A percentile compares a stretch with the other conserved stretches of the same genome.
Evolutionary conservation across 306 rosid genomes (phyloP).

Genomic region (Vigna hirtella): DNA sequence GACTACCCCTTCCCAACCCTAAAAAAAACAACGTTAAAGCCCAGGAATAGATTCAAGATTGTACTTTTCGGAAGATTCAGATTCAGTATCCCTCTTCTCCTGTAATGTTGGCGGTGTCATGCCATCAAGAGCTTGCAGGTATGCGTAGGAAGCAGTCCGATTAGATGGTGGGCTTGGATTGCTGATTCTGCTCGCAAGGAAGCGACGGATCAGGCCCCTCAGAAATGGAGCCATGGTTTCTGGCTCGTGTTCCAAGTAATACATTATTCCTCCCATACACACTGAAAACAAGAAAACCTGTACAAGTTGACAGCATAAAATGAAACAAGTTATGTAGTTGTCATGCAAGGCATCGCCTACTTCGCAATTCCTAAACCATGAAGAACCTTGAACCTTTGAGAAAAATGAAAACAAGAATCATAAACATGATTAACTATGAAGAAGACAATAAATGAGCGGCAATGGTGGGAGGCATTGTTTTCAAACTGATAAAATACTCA

Average conservation of each 20-base stretch:
- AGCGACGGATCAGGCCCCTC: conserved; percentile 89
- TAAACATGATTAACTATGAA: not conserved
- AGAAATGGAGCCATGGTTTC: conserved; percentile 97
- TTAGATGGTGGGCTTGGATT: conserved; percentile 60
- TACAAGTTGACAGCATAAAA: conserved; percentile 40
- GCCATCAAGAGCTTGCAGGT: conserved; percentile 70
- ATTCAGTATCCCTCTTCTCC: conserved; percentile 52
- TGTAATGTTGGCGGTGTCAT: conserved; percentile 56
- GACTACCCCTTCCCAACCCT: not conserved
- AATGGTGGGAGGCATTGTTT: conserved; percentile 22
- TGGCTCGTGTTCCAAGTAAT: conserved; percentile 90
- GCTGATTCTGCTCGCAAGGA: conserved; percentile 97
- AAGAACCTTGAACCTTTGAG: not conserved
- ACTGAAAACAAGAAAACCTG: conserved; percentile 84
- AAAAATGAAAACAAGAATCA: not conserved
- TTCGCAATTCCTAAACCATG: conserved; percentile 11
- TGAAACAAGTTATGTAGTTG: conserved; percentile 18
- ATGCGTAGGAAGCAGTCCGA: conserved; percentile 61
- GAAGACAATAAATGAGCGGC: not conserved
- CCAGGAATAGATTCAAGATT: conserved; percentile 97
- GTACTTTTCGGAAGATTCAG: conserved; percentile 70
- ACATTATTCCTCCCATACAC: conserved; percentile 99
- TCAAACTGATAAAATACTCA: conserved; percentile 16
- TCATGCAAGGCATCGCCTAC: not conserved
- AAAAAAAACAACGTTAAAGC: conserved; percentile 52